These are phyloP conservation scores for Gnaphalium uliginosum DNA, from an alignment of 129 eudicot genomes.

Conservation along the genomic window DNA sequence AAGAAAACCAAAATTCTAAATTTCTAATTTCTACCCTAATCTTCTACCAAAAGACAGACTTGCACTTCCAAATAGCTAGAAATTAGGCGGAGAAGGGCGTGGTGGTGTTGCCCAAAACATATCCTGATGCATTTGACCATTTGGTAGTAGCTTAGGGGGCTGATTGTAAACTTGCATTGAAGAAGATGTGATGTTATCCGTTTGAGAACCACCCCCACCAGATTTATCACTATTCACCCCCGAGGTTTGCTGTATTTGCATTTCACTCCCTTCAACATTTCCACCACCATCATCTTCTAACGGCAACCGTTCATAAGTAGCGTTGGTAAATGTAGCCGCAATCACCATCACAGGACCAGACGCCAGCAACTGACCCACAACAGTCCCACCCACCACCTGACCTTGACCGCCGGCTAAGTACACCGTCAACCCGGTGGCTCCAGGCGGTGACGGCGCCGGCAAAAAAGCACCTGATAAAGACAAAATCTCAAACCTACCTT, in stretches of 20 bases:
- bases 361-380: conserved; percentile 59
- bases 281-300: conserved; percentile 54
- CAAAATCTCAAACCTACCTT: conserved; percentile 72
- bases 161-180: conserved; percentile 51
- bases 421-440: conserved; percentile 74
- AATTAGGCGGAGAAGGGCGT: conserved; percentile 59
- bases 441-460: conserved; percentile 68
- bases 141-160: conserved; percentile 66
- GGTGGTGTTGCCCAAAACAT: conserved; percentile 79
- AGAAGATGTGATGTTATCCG: conserved; percentile 37
- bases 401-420: conserved; percentile 80
- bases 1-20: conserved; percentile 18
- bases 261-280: conserved; percentile 36
- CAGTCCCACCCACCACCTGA: conserved; percentile 79
- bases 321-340: conserved; percentile 71
- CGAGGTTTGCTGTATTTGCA: conserved; percentile 36
- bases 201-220: conserved; percentile 39
- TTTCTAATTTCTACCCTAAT: conserved; percentile 32
- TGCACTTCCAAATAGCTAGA: conserved; percentile 18
- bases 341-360: conserved; percentile 79
- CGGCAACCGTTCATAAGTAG: conserved; percentile 65
- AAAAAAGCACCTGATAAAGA: conserved; percentile 66
- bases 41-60: conserved; percentile 14
- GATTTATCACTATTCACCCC: conserved; percentile 42
- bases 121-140: conserved; percentile 70